These are phyloP conservation scores for Suhomyces bribrorum DNA, from an alignment of 1,139 yeast genomes.

Conservation along the genomic window DNA sequence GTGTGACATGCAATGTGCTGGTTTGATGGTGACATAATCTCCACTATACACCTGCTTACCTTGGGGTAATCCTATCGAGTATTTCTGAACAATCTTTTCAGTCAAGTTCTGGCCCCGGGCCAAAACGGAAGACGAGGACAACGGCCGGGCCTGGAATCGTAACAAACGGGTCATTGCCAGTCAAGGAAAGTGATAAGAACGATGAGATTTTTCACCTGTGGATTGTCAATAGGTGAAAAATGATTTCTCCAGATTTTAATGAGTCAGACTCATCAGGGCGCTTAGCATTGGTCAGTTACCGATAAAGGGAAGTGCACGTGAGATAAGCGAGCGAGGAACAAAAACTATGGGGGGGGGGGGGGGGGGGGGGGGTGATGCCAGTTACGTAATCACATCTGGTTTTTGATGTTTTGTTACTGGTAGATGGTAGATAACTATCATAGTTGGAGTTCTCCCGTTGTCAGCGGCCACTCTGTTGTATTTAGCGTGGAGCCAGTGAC, in stretches of 20 bases:
- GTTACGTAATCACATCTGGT: not conserved
- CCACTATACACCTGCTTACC: conserved; percentile 80
- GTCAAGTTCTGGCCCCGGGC: conserved; percentile 75
- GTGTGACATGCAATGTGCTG: conserved; percentile 98
- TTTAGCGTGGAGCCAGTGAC: too few species aligned
- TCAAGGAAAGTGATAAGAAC: not conserved
- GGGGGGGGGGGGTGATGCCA: not conserved
- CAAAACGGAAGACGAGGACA: conserved; percentile 14
- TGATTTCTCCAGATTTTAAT: conserved; percentile 15
- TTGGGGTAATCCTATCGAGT: conserved; percentile 77
- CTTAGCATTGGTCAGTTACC: conserved; percentile 24
- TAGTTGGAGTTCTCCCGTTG: too few species aligned
- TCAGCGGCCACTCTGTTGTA: too few species aligned
- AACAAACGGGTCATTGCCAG: conserved; percentile 1
- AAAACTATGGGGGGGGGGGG: not conserved
- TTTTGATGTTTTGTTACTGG: too few species aligned
- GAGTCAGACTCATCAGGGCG: conserved; percentile 30
- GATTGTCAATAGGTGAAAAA: not conserved
- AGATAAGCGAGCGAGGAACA: not conserved
- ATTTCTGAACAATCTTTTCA: conserved; percentile 91
- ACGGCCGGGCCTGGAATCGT: conserved; percentile 7
- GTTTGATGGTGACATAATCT: conserved; percentile 91
- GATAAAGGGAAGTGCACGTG: conserved; percentile 8
- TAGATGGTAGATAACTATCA: too few species aligned
- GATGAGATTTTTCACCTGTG: not conserved